Evolutionary conservation across 169 alveolate genomes (phyloP), one percentile per base, ranked within the genome.

Genomic region (Plasmodium adleri): DNA sequence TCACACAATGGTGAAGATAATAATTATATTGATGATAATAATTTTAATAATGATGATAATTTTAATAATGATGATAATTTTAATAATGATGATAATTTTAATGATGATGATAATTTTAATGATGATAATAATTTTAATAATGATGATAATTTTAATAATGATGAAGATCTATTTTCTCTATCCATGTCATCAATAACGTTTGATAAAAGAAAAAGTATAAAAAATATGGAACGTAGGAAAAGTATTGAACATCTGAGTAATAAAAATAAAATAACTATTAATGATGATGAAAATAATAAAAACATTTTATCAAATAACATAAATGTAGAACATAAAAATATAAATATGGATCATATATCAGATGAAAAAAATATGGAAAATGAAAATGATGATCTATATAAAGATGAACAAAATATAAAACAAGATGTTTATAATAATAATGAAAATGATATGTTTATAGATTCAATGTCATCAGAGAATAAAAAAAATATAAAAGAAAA

Each of bases 111-210:
- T 28, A 20, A 20, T 20, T 20, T 20, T 20, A 20, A 20, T 20
- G 22, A 20, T 20, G 22, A 20, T 20, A 0, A 20, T 20, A 20
- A 20, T 20, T 20, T 20, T 20, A 12, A 56, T 10, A 0, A 56
- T 10, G 20, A 56, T n/a, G 20, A 56, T 10, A 10, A 4, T 56
- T 5, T 12, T 56, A n/a, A n/a, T 56, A 20, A 72, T 39, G 83
- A 72, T 49, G 67, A 75, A 0, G 54, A 43, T 12, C 62, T 75
- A 13, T 75, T 75, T 66, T 60, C 87, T 13, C 32, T 75, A 22
- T 62, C 73, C 26, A 75, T 20, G 8, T 75, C 88, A 15, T 75
- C 75, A 15, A 15, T 54, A 22, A 66, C 45, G 50, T 75, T 75
- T 63, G 45, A 63, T 52, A 26, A 39, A 17, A 56, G 58, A 10